phyloP scores from a whole-genome alignment of 2,329 filamentous ascomycete species.

The Calonectria pseudoreteaudii region DNA sequence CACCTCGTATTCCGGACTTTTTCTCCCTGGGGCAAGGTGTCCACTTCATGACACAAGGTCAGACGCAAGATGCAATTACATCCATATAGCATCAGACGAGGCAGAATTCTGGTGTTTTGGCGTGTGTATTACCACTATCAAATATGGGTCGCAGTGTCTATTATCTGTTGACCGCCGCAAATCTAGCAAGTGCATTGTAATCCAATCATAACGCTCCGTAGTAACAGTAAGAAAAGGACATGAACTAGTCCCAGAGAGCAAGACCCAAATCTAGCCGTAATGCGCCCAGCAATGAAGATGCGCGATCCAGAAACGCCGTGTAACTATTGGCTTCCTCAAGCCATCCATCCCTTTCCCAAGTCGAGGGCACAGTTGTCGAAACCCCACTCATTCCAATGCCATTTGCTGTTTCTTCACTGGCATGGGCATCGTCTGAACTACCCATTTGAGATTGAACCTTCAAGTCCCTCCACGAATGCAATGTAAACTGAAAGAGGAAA shows the following conservation, averaged over 20 bases:
- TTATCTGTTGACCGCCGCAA: constrained; percentile 29
- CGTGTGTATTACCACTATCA: constrained; percentile 44
- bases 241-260: constrained; percentile 26
- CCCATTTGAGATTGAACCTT: constrained; percentile 8
- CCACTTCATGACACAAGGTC: no score
- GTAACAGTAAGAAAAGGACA: constrained; percentile 29
- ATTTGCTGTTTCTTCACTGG: constrained; percentile 1
- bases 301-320: constrained; percentile 22
- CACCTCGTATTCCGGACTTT: background rate
- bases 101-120: background rate
- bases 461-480: constrained; percentile 25
- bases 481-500: constrained; percentile 22
- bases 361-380: constrained; percentile 15
- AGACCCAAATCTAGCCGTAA: constrained; percentile 32
- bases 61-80: no score
- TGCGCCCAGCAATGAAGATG: constrained; percentile 32
- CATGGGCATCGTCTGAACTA: constrained; percentile 10
- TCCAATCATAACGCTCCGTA: constrained; percentile 39
- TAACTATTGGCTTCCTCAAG: constrained; percentile 18
- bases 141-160: constrained; percentile 38
- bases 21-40: no score
- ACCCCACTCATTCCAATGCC: constrained; percentile 9
- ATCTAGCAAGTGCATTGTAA: constrained; percentile 40
- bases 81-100: background rate
- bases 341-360: constrained; percentile 22